Percentiles rank a stretch among this genome's conserved stretches.
Evolutionary conservation across 441 rosid genomes (phyloP).

Genomic region (Brassica balearica): DNA sequence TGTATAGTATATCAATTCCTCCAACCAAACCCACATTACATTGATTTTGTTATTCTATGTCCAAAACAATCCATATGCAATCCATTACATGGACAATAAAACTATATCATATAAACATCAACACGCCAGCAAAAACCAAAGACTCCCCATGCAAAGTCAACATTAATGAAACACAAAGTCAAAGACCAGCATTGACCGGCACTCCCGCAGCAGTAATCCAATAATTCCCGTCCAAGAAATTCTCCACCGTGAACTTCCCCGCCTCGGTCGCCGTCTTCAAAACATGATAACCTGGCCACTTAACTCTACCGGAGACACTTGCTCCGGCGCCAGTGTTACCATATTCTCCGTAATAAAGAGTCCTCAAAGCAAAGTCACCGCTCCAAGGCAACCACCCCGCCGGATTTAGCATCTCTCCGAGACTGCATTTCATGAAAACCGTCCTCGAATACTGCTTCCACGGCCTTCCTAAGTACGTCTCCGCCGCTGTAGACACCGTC

Average conservation of each 20-base stretch:
- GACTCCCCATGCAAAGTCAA: conserved; percentile 13
- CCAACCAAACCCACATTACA: conserved; percentile 14
- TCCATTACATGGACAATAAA: background rate
- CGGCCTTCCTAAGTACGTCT: conserved; percentile 60
- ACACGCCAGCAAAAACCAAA: conserved; percentile 23
- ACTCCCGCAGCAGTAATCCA: conserved; percentile 65
- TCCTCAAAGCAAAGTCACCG: conserved; percentile 54
- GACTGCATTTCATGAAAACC: conserved; percentile 52
- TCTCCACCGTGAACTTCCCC: conserved; percentile 54
- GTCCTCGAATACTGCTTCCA: conserved; percentile 67
- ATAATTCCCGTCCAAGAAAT: conserved; percentile 54
- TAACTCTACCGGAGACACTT: conserved; percentile 50
- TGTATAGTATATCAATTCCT: background rate
- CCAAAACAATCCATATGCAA: conserved; percentile 14
- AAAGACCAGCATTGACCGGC: conserved; percentile 60
- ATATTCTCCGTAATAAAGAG: conserved; percentile 67
- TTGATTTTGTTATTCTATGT: conserved; percentile 12
- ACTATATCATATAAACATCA: conserved; percentile 19
- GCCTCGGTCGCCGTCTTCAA: conserved; percentile 48
- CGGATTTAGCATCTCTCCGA: conserved; percentile 49
- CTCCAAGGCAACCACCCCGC: conserved; percentile 67
- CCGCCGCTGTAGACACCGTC: conserved; percentile 49
- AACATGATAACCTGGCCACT: conserved; percentile 53
- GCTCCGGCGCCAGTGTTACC: conserved; percentile 61
- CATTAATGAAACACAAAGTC: conserved; percentile 21